phyloP scores from a whole-genome alignment of 2,329 filamentous ascomycete species.

The Cryphonectria radicalis region DNA sequence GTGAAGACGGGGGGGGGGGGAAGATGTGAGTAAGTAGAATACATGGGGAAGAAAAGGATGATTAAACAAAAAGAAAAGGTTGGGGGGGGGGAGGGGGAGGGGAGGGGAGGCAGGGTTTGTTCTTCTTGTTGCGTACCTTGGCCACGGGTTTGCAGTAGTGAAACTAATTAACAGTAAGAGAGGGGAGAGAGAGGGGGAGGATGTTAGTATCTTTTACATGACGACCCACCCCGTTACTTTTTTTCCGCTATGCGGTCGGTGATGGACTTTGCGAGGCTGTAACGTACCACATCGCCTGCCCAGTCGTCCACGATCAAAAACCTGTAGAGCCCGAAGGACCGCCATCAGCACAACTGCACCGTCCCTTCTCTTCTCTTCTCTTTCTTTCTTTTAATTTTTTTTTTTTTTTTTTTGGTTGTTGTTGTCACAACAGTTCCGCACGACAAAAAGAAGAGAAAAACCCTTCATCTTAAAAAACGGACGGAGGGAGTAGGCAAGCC shows the following conservation, averaged over 20 bases:
- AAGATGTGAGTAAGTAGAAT: not conserved
- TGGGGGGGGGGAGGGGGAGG: no score
- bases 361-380: not conserved
- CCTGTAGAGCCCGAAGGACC: not conserved
- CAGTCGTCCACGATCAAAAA: slow-evolving; percentile 74
- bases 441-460: not conserved
- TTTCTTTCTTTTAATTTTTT: no score
- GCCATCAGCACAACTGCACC: slow-evolving; percentile 1
- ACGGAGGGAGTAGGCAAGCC: no score
- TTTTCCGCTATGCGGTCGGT: not conserved
- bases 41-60: not conserved
- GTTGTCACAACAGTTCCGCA: not conserved
- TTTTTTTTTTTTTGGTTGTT: no score
- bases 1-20: no score
- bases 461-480: no score
- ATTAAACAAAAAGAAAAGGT: not conserved
- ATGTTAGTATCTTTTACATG: slow-evolving; percentile 8
- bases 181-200: no score
- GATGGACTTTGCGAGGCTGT: slow-evolving; percentile 38
- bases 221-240: no score
- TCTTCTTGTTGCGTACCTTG: slow-evolving; percentile 45
- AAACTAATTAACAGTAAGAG: slow-evolving; percentile 57
- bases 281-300: slow-evolving; percentile 56
- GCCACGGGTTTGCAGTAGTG: slow-evolving; percentile 73
- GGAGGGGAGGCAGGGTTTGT: no score